These are phyloP conservation scores for Tulasnella sp. DNA, from an alignment of 768 basidiomycete genomes.

Conservation along the genomic window DNA sequence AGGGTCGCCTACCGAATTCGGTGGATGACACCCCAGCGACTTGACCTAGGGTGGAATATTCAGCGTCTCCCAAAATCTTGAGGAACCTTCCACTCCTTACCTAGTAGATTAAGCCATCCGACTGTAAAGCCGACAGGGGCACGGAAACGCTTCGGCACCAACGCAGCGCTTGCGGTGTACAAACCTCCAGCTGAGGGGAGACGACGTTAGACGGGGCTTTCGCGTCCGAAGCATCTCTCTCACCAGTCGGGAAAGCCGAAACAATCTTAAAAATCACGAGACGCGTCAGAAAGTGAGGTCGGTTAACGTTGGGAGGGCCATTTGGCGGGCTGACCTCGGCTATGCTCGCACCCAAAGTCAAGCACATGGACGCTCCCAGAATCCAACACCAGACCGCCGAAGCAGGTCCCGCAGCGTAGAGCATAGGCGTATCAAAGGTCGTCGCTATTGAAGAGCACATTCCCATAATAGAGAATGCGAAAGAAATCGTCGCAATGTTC, in stretches of 20 bases:
- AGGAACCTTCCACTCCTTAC: constrained; percentile 43
- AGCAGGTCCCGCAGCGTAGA: constrained; percentile 31
- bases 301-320: background rate
- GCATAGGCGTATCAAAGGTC: constrained; percentile 35
- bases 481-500: constrained; percentile 36
- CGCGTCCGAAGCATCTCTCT: background rate
- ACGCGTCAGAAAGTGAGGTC: background rate
- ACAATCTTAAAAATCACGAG: constrained; percentile 31
- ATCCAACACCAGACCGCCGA: constrained; percentile 37
- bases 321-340: constrained; percentile 38
- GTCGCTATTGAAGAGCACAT: constrained; percentile 37
- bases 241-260: constrained; percentile 39
- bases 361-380: constrained; percentile 39
- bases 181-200: constrained; percentile 37
- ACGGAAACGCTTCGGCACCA: constrained; percentile 35
- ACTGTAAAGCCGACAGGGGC: constrained; percentile 50
- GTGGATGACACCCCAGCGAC: constrained; percentile 85
- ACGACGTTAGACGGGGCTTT: background rate
- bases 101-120: constrained; percentile 82
- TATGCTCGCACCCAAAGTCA: constrained; percentile 40
- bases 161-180: constrained; percentile 38
- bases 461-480: constrained; percentile 37
- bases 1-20: constrained; percentile 61
- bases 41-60: constrained; percentile 56
- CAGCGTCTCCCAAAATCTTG: constrained; percentile 23